These are phyloP conservation scores for Schizothecium vesticola DNA, from an alignment of 495 filamentous ascomycete genomes.

Conservation along the genomic window DNA sequence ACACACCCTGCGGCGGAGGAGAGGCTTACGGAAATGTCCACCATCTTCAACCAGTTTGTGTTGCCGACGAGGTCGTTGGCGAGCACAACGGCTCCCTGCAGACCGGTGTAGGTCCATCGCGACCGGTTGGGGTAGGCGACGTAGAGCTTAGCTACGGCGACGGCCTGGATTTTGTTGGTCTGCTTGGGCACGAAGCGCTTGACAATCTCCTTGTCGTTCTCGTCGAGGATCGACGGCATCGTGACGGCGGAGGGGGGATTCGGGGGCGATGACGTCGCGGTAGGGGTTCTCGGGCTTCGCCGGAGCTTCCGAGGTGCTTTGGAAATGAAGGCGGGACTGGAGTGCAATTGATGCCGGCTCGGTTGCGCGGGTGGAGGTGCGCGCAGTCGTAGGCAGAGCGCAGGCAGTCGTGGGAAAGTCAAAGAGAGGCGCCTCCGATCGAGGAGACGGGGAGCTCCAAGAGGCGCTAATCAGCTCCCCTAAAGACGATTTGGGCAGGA, in stretches of 20 bases:
- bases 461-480: neutral
- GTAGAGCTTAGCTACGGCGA: slow-evolving; percentile 90
- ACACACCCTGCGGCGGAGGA: neutral
- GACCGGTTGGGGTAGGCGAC: slow-evolving; percentile 81
- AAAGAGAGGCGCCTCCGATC: neutral
- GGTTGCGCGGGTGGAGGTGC: slow-evolving; percentile 2
- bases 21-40: slow-evolving; percentile 82
- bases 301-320: slow-evolving; percentile 4
- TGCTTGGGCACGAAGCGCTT: slow-evolving; percentile 85
- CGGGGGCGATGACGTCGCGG: neutral
- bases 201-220: slow-evolving; percentile 89
- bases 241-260: slow-evolving; percentile 19
- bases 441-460: neutral
- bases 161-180: slow-evolving; percentile 91
- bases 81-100: slow-evolving; percentile 90
- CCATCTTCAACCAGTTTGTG: slow-evolving; percentile 95
- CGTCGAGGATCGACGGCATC: slow-evolving; percentile 85
- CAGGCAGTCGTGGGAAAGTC: neutral
- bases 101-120: slow-evolving; percentile 89
- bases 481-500: neutral
- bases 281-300: slow-evolving; percentile 7
- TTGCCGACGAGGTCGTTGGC: slow-evolving; percentile 91
- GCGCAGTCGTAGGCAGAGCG: slow-evolving; percentile 3
- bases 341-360: neutral
- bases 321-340: slow-evolving; percentile 5